Base-by-base conservation (phyloP, 1,284 basidiomycete species). In the Stygiomarasmius scandens region DNA sequence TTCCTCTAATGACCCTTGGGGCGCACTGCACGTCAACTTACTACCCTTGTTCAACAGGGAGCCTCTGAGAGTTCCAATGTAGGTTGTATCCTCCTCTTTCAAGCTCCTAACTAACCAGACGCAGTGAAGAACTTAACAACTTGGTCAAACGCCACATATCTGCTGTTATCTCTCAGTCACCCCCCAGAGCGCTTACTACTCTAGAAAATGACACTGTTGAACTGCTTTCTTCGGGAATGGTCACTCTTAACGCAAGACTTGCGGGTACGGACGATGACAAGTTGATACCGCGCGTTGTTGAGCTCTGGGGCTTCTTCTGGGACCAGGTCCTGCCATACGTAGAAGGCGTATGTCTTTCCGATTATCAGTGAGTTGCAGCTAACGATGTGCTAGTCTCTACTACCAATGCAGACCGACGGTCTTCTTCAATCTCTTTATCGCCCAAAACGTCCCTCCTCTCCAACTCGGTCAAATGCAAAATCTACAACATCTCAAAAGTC, bases 271-370 rank as follows among this genome's bases (percentile, higher is more conserved):
- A 89, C 27, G 92, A 95, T 48, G 84, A 89, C 48, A 83, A 86
- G 63, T 80, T 98, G 3, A 75, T 96, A 16, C 77, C 78, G 1
- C 81, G 92, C 9, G 79, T 96, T 10, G 92, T 94, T 1, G 93
- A 96, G 63, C 81, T 92, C 14, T 98, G 96, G 96, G 84, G 82
- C 5, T 96, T 96, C 77, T 98, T 97, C 76, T 97, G 94, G 88
- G 90, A 92, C 62, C 89, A 93, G 61, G 87, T 98, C 20, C 76
- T 98, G 1, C 94, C 95, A 1, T 96, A 95, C 68, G 77, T 95
- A 43, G 92, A 95, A 79, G 90, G 90, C 53, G 91, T 92, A 66
- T 16, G 58, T 41, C 20, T 43, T 41, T 16, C 48, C 38, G 20
- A 6, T 22, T 20, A 29, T 22, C 16, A 32, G 2, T 16, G 46